Evolutionary conservation across 163 green algal genomes (phyloP), one percentile per base, ranked within the genome.

Genomic region (Botryococcus braunii): DNA sequence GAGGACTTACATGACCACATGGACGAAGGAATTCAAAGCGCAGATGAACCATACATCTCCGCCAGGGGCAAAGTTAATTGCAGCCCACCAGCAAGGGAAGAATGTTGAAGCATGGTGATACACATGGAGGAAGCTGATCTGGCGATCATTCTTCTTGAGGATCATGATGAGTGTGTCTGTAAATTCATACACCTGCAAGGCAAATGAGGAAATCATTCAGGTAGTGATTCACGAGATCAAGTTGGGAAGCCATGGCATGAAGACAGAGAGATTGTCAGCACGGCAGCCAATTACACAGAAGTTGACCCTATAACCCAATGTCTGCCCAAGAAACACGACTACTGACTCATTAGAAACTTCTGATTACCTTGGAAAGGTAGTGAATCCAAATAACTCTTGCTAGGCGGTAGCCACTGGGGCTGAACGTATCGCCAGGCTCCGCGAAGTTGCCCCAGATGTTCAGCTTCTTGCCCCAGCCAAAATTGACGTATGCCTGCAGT

Each of bases 31-130:
- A 66, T 85, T 82, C 41, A 82, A 37, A 39, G 71, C 69, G 74
- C 73, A 82, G 66, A 66, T 76, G 63, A 81, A 83, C 35, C 55
- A 82, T 32, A 65, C 70, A 40, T 79, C 79, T 38, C 79, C 79
- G 50, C 75, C 78, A 2, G 78, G 74, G 2, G 47, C 74, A 62
- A 78, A 82, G 43, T 73, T 75, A 21, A 85, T 67, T 23, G 68
- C 62, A 17, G 57, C 46, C 57, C 65, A 85, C 79, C 61, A 68
- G 61, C 52, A 69, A 7, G 73, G 74, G 60, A 83, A 81, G 70
- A 85, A 82, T 47, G 79, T 85, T 34, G 72, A 70, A 5, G 75
- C 73, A 48, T 85, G 79, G 64, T 85, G 79, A 65, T 85, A 85
- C 32, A 83, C 58, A 48, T 85, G 79, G 40, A 85, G 75, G 68